Evolutionary conservation across 345 rosid species (phyloP).

Genomic region (Isatis tinctoria): DNA sequence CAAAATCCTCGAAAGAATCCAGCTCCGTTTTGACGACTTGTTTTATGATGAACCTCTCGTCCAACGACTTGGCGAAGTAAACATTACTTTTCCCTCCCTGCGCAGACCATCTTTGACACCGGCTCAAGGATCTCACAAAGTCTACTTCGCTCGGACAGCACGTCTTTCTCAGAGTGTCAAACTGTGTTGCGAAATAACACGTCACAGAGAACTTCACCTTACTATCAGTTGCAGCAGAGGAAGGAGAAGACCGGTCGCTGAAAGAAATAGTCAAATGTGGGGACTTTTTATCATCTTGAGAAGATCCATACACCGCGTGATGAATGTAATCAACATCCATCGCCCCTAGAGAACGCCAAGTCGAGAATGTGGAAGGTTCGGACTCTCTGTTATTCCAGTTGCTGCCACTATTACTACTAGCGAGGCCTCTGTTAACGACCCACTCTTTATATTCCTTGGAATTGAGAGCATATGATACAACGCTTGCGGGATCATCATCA

Average conservation of each 20-base stretch:
- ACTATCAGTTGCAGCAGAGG: conserved; percentile 45
- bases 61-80: conserved; percentile 87
- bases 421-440: conserved; percentile 47
- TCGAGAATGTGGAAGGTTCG: conserved; percentile 44
- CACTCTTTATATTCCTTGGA: conserved; percentile 78
- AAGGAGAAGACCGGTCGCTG: conserved; percentile 54
- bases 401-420: conserved; percentile 29
- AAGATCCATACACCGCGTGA: conserved; percentile 49
- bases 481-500: conserved; percentile 88
- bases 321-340: conserved; percentile 56
- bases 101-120: conserved; percentile 86
- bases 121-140: conserved; percentile 82
- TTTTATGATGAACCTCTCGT: conserved; percentile 91
- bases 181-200: conserved; percentile 85
- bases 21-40: conserved; percentile 87
- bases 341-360: conserved; percentile 66
- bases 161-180: conserved; percentile 69
- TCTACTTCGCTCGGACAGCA: conserved; percentile 82
- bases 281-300: conserved; percentile 64
- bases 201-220: conserved; percentile 81
- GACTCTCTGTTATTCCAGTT: conserved; percentile 36
- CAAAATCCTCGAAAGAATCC: conserved; percentile 90
- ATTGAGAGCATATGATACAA: conserved; percentile 82
- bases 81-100: conserved; percentile 99
- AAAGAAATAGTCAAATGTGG: conserved; percentile 72